phyloP scores from a whole-genome alignment of 1,284 basidiomycete species.

The Sphagnurus paluster region DNA sequence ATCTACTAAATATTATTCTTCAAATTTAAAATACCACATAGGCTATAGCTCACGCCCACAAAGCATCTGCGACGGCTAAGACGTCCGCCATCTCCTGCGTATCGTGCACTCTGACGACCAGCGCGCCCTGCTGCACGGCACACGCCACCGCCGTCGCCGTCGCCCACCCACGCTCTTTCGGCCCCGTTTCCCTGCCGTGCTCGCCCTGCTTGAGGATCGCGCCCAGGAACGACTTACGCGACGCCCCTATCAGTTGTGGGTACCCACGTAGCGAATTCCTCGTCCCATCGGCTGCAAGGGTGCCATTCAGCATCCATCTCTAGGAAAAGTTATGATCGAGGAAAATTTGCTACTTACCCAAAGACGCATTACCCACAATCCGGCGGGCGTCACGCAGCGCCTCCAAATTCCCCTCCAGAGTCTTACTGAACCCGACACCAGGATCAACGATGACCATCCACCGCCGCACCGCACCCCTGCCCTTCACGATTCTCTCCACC shows the following conservation, averaged over 20 bases:
- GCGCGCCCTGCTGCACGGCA: slow-evolving; percentile 74
- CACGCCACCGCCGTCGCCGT: slow-evolving; percentile 82
- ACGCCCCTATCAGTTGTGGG: slow-evolving; percentile 78
- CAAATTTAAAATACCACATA: background rate
- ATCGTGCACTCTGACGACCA: slow-evolving; percentile 86
- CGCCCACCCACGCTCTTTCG: slow-evolving; percentile 75
- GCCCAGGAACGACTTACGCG: slow-evolving; percentile 85
- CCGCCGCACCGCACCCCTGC: slow-evolving; percentile 73
- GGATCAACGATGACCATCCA: slow-evolving; percentile 95
- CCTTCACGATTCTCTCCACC: slow-evolving; percentile 69
- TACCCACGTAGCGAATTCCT: slow-evolving; percentile 62
- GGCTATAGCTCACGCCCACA: slow-evolving; percentile 33
- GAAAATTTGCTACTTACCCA: too few relatives aligned
- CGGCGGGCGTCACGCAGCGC: slow-evolving; percentile 57
- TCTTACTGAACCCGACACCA: slow-evolving; percentile 95
- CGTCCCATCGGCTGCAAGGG: slow-evolving; percentile 18
- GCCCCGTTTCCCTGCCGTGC: slow-evolving; percentile 47
- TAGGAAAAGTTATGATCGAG: too few relatives aligned
- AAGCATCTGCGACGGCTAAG: slow-evolving; percentile 42
- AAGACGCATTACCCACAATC: slow-evolving; percentile 50
- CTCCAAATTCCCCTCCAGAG: slow-evolving; percentile 72
- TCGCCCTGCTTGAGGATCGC: slow-evolving; percentile 50
- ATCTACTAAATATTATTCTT: too few relatives aligned
- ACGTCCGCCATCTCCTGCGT: slow-evolving; percentile 64
- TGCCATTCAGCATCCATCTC: too few relatives aligned